Base-by-base conservation (phyloP, 1,284 basidiomycete species). In the Rhodotorula sp. region DNA sequence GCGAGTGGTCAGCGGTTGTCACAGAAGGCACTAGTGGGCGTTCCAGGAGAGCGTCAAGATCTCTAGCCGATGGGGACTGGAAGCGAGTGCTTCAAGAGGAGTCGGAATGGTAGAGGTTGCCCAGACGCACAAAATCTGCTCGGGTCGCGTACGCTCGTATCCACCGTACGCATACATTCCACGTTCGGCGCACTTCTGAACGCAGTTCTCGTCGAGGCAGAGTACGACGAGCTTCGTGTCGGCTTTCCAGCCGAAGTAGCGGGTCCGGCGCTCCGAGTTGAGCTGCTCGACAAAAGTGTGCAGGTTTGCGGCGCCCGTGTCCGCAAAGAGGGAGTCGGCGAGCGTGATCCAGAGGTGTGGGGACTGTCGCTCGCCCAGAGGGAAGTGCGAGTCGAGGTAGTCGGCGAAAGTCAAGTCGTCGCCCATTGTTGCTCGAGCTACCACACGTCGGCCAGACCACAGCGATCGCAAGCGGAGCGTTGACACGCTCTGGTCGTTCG, bases 341-440 rank as follows among this genome's bases (percentile, higher is more conserved):
- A 75, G 55, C 12, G 74, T 64, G 48, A 75, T 61, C 71, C 71
- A 75, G 5, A 75, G 9, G 41, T 73, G 64, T 21, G 64, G 64
- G 34, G 34, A 34, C 16, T 25, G 27, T 3, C 53, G 17, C 2
- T 16, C 1, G 34, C 13, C 25, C 4, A 9, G 61, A 3, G 69
- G 69, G 27, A 67, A 71, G 44, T 71, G 69, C 3, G 56, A 9
- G 41, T 64, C 53, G 69, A 71, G 65, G 61, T 60, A 73, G 0
- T 62, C 12, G 48, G 52, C 61, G 27, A 73, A 66, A 46, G 66
- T 64, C 41, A 67, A 25, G 19, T 64, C 48, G 46, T 19, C 13
- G n/a, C 57, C 64, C 25, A 17, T 27, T 17, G 58, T 44, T 4
- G 58, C 64, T 27, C 50, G 50, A 17, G 64, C 50, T 1, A 66